These are phyloP conservation scores for Solanum bulbocastanum DNA, from an alignment of 257 asterid species.

Conservation along the genomic window DNA sequence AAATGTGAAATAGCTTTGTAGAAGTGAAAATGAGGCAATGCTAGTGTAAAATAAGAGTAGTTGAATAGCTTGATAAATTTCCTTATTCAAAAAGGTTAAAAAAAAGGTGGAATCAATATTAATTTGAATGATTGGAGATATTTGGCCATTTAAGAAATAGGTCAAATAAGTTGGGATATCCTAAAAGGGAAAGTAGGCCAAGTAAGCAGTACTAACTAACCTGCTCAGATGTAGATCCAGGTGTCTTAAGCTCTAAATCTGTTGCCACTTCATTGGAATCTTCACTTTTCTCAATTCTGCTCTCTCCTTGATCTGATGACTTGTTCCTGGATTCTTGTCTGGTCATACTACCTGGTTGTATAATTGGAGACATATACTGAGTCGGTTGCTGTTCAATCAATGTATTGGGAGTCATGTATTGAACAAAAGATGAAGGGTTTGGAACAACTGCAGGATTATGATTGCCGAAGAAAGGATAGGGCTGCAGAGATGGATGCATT, in stretches of 20 bases:
- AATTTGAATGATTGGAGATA: background rate
- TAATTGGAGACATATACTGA: slow-evolving; percentile 48
- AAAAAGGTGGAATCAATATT: background rate
- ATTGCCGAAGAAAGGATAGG: slow-evolving; percentile 68
- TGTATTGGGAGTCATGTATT: slow-evolving; percentile 63
- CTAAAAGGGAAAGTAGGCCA: background rate
- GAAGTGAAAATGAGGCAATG: background rate
- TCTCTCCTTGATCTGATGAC: slow-evolving; percentile 47
- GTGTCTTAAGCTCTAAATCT: slow-evolving; percentile 91
- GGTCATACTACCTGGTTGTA: slow-evolving; percentile 48
- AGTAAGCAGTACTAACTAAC: slow-evolving; percentile 17
- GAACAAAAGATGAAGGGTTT: slow-evolving; percentile 70
- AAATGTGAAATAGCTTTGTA: background rate
- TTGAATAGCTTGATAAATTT: background rate
- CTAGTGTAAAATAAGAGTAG: background rate
- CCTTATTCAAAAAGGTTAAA: background rate
- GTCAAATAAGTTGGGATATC: background rate
- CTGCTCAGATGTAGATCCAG: slow-evolving; percentile 84
- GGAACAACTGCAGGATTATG: slow-evolving; percentile 65
- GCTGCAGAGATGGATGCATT: slow-evolving; percentile 86
- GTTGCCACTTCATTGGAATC: slow-evolving; percentile 77
- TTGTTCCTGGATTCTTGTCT: slow-evolving; percentile 54
- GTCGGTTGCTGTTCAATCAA: slow-evolving; percentile 60
- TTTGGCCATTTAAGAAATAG: background rate
- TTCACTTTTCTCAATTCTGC: slow-evolving; percentile 50